phyloP scores from a whole-genome alignment of 805 yeast genomes.

The Hyphopichia homilentoma region DNA sequence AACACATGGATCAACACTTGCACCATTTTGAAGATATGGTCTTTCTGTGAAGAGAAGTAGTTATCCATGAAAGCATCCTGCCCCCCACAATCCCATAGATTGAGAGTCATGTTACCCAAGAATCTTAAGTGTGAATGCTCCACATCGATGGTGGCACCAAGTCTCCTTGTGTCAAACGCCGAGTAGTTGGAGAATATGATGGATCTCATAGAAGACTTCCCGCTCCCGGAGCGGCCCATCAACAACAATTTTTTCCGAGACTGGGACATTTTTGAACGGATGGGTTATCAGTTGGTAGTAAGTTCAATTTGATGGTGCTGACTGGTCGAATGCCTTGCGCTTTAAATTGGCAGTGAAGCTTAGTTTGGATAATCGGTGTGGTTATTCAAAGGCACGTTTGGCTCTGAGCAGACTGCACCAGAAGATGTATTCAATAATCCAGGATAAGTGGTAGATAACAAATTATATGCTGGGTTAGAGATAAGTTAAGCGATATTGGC shows the following conservation, averaged over 20 bases:
- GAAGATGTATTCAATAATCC: no score
- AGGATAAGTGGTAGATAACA: no score
- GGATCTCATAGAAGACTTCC: constrained; percentile 96
- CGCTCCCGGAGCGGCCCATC: constrained; percentile 94
- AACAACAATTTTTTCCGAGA: constrained; percentile 41
- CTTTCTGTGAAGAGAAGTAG: constrained; percentile 82
- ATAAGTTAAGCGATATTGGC: no score
- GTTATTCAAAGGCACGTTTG: no score
- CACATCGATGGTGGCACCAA: constrained; percentile 98
- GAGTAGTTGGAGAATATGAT: constrained; percentile 94
- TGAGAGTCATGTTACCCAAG: constrained; percentile 90
- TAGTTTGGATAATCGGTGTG: no score
- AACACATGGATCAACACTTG: constrained; percentile 95
- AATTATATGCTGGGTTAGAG: no score
- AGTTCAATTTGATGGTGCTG: not conserved
- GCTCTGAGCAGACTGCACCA: no score
- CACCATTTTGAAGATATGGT: constrained; percentile 91
- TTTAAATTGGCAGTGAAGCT: no score
- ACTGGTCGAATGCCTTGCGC: not conserved
- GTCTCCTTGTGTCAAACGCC: constrained; percentile 90
- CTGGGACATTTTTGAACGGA: constrained; percentile 17
- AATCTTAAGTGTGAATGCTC: constrained; percentile 93
- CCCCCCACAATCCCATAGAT: constrained; percentile 98
- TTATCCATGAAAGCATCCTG: constrained; percentile 96
- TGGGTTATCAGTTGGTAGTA: not conserved